phyloP scores from a whole-genome alignment of 2,329 filamentous ascomycete genomes.

The Endoconidiophora laricicola region DNA sequence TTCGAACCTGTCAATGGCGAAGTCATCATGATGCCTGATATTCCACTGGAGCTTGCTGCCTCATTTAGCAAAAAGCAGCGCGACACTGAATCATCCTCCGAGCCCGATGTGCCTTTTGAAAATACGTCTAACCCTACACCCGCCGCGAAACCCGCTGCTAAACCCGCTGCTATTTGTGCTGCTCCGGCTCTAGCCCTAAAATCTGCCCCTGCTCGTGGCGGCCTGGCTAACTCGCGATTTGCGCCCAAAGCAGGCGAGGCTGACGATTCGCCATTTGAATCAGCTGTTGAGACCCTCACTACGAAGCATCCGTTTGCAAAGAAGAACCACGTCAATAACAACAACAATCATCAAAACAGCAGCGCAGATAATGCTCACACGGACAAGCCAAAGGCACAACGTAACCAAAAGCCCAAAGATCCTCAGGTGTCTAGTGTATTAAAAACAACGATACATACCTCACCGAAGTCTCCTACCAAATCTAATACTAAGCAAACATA shows the following conservation, averaged over 20 bases:
- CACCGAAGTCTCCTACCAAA: no score
- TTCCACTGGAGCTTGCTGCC: constrained; percentile 11
- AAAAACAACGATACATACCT: neutral
- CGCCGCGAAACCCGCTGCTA: neutral
- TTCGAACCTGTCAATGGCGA: constrained; percentile 36
- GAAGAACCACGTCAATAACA: no score
- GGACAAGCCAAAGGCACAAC: neutral
- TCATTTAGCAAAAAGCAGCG: constrained; percentile 1
- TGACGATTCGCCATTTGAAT: constrained; percentile 6
- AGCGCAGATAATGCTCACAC: neutral
- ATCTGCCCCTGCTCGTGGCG: constrained; percentile 2
- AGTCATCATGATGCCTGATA: constrained; percentile 15
- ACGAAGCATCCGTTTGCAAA: neutral
- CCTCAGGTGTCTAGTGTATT: no score
- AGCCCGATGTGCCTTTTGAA: neutral
- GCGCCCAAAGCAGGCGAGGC: constrained; percentile 13
- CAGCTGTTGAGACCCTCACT: constrained; percentile 5
- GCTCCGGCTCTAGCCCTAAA: constrained; percentile 8
- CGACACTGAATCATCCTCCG: neutral
- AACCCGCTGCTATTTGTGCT: constrained; percentile 1
- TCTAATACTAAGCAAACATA: neutral
- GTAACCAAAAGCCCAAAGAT: constrained; percentile 1
- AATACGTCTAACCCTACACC: neutral
- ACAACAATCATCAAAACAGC: no score
- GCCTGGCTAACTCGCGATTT: constrained; percentile 9